These are phyloP conservation scores for Pterocarpus macrocarpus DNA, from an alignment of 306 rosid species.

Conservation along the genomic window DNA sequence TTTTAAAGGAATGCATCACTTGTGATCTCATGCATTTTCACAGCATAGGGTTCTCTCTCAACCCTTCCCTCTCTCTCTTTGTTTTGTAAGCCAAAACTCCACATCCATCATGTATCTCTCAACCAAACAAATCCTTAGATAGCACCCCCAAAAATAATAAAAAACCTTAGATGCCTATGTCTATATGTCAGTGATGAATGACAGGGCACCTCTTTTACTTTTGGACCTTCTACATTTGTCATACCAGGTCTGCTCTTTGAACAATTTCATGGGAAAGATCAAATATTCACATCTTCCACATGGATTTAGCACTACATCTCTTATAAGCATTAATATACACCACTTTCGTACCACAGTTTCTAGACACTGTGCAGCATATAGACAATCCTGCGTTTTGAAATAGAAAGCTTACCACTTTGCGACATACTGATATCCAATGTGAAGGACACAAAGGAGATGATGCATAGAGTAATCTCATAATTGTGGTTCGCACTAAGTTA, in stretches of 20 bases:
- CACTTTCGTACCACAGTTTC: constrained; percentile 30
- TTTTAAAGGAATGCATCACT: too few species aligned
- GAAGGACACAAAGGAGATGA: constrained; percentile 89
- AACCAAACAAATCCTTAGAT: constrained; percentile 11
- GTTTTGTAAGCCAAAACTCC: too few species aligned
- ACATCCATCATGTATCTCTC: neutral
- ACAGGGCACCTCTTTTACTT: neutral
- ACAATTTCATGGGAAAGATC: constrained; percentile 3
- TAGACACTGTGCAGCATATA: constrained; percentile 35
- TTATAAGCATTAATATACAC: neutral
- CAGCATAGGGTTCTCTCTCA: too few species aligned
- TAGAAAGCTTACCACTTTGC: constrained; percentile 77
- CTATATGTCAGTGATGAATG: constrained; percentile 6
- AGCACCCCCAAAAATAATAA: neutral
- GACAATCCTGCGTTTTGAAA: constrained; percentile 22
- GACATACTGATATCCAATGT: constrained; percentile 92
- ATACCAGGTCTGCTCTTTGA: constrained; percentile 24
- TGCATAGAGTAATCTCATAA: constrained; percentile 88
- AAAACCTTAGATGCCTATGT: neutral
- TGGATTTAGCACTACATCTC: neutral
- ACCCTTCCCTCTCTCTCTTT: too few species aligned
- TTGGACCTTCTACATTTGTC: constrained; percentile 5
- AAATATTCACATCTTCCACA: constrained; percentile 20
- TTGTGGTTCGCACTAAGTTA: constrained; percentile 76
- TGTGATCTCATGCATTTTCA: too few species aligned